Base-by-base conservation (phyloP, 2,329 filamentous ascomycete genomes). In the Didymella keratinophila region DNA sequence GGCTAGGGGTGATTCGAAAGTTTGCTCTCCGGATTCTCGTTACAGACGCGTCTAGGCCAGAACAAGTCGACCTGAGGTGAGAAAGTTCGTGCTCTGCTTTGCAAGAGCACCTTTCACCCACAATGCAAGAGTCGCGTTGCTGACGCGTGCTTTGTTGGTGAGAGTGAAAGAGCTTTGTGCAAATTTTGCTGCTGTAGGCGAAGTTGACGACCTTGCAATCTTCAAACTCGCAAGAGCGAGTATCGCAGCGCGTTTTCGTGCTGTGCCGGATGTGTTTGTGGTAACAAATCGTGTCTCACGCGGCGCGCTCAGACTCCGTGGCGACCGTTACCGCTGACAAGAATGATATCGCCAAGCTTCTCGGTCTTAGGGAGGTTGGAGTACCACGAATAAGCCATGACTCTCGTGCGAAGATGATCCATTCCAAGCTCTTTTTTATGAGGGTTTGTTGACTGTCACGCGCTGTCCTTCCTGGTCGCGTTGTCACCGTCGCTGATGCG, bases 311-410 rank as follows among this genome's bases (percentile, higher is more conserved):
- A 71, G 49, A 69, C 56, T 56, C 60, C 62, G 65, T 67, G 61
- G 52, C 59, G 54, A 46, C 60, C 62, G 67, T 63, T 58, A 48
- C 60, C 62, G 67, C 64, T 58, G 59, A 66, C 61, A 54, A 58
- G 56, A 58, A 58, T 42, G 52, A 63, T 62, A 44, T 65, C 43
- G 60, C 61, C 65, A 62, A 64, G 59, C 61, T 68, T 68, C 58
- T 65, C 64, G 55, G 63, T 64, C 60, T 64, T 60, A 44, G 65
- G 65, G 55, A 66, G 62, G 53, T 62, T 65, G 49, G 57, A 65
- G 60, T 61, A 63, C 67, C 68, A 61, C 58, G 50, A 64, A 67
- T 58, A 66, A 49, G 67, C 68, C 68, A 71, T 71, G 63, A 63
- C 60, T 65, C 53, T 65, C 45, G 56, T 62, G 59, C 53, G 54